Conservation (phyloP, 495 filamentous ascomycete genomes). For the Penicillium malachiteum region DNA sequence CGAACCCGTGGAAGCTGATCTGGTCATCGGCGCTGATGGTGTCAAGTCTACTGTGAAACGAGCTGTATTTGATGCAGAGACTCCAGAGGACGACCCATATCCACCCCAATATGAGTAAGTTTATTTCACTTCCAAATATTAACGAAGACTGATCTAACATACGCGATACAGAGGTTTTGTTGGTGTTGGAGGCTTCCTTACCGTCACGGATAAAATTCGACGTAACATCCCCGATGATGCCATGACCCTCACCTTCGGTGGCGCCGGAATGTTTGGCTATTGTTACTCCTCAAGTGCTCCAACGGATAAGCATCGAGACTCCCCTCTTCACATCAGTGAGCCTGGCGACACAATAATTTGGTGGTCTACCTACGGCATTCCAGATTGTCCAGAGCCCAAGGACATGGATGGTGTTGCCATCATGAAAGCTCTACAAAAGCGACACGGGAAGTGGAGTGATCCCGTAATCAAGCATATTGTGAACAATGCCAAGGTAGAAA, state of each 20-base stretch:
- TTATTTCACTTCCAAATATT: neutral
- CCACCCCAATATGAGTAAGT: constrained; percentile 12
- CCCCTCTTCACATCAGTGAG: neutral
- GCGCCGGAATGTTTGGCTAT: constrained; percentile 10
- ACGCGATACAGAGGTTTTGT: constrained; percentile 1
- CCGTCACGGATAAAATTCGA: constrained; percentile 1
- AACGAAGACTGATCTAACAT: neutral
- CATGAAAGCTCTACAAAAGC: neutral
- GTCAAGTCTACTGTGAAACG: constrained; percentile 9
- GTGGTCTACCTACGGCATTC: constrained; percentile 11
- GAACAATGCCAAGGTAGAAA: constrained; percentile 4
- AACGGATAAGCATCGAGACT: neutral
- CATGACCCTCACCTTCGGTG: constrained; percentile 8
- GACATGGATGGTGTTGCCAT: neutral
- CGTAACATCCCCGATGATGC: neutral
- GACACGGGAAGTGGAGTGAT: constrained; percentile 9
- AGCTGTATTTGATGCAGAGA: constrained; percentile 5
- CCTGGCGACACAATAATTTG: constrained; percentile 7
- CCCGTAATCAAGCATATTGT: constrained; percentile 10
- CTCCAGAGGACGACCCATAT: constrained; percentile 5
- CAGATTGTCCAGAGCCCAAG: constrained; percentile 9
- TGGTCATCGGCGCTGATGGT: constrained; percentile 22
- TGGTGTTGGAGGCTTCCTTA: constrained; percentile 7
- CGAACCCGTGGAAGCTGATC: constrained; percentile 8
- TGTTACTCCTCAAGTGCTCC: constrained; percentile 5